phyloP scores from a whole-genome alignment of 106 monocot genomes.

The Phalaenopsis aphrodite region DNA sequence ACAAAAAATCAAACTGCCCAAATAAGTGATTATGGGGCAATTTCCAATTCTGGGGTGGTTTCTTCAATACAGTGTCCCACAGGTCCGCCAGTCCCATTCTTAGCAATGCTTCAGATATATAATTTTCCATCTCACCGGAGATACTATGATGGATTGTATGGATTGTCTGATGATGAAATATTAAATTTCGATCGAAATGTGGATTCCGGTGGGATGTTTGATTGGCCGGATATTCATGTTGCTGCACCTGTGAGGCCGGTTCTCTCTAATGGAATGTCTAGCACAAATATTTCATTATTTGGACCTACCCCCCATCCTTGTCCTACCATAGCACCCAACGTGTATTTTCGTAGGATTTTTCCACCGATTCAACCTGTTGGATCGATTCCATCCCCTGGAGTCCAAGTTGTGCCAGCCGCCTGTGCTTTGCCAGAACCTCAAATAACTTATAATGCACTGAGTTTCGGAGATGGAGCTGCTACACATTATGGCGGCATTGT shows the following conservation, averaged over 20 bases:
- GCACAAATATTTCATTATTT: not conserved
- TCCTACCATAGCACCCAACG: not conserved
- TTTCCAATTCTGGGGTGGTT: slow-evolving; percentile 26
- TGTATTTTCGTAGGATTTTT: not conserved
- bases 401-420: not conserved
- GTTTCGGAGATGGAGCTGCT: not conserved
- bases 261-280: not conserved
- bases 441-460: not conserved
- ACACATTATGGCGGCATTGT: not conserved
- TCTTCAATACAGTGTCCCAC: slow-evolving; percentile 36
- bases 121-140: slow-evolving; percentile 22
- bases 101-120: slow-evolving; percentile 18
- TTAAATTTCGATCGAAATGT: slow-evolving; percentile 3
- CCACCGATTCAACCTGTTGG: not conserved
- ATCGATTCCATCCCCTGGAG: not conserved
- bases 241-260: slow-evolving; percentile 11
- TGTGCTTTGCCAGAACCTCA: not conserved
- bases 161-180: slow-evolving; percentile 21
- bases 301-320: not conserved
- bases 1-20: slow-evolving; percentile 19
- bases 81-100: slow-evolving; percentile 56
- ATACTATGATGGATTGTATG: slow-evolving; percentile 24
- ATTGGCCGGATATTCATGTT: slow-evolving; percentile 15
- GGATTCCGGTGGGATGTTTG: slow-evolving; percentile 1
- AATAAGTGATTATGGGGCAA: slow-evolving; percentile 6